phyloP scores from a whole-genome alignment of 768 basidiomycete genomes.

The Chalciporus piperatus region DNA sequence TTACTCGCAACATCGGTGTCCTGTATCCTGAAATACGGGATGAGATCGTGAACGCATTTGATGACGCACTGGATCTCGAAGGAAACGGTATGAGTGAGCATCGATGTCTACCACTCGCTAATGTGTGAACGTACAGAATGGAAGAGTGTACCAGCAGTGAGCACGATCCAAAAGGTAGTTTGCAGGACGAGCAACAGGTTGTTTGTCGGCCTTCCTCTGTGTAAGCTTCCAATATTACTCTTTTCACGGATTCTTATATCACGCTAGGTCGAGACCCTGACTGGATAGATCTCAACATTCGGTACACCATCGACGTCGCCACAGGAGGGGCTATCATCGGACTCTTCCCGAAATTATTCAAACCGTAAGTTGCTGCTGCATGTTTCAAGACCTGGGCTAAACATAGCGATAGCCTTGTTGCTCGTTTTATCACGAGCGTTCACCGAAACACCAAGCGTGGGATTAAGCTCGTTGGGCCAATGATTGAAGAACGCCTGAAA shows the following conservation, averaged over 20 bases:
- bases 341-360: conserved; percentile 33
- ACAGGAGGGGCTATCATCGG: no score
- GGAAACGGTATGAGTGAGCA: no score
- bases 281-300: no score
- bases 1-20: conserved; percentile 38
- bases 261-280: no score
- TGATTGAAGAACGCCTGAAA: conserved; percentile 28
- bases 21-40: conserved; percentile 41
- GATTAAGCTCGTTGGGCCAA: conserved; percentile 22
- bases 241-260: no score
- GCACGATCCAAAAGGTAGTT: conserved; percentile 34
- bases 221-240: no score
- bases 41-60: conserved; percentile 41
- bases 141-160: conserved; percentile 29
- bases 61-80: conserved; percentile 31
- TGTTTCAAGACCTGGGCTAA: background rate
- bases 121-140: conserved; percentile 32
- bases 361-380: conserved; percentile 21
- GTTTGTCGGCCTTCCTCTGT: conserved; percentile 49
- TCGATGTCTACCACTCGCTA: no score
- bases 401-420: no score
- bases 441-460: conserved; percentile 2
- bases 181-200: conserved; percentile 42
- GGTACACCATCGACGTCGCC: no score
- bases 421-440: conserved; percentile 7